Base-by-base conservation (phyloP, 768 basidiomycete genomes). In the Daedaleopsis sinensis region DNA sequence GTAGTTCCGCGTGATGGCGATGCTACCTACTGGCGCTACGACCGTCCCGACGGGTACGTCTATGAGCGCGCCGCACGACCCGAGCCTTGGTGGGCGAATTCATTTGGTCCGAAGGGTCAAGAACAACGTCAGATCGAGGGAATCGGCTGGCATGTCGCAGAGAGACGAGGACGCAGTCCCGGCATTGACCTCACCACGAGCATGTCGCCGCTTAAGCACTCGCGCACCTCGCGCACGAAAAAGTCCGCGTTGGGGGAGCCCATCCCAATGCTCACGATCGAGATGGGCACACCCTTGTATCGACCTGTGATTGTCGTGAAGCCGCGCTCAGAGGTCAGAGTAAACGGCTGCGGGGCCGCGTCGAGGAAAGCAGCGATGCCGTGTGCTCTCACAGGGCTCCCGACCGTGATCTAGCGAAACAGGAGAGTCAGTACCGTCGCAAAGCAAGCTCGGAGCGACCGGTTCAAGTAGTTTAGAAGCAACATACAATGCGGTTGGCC, bases 231-330 rank as follows among this genome's bases (percentile, higher is more conserved):
- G 63, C 91, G 84, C 21, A 94, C 83, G 71, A 93, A 91, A 75
- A 93, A 94, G 73, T 94, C 92, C 77, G 87, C 88, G 74, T 91
- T 93, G 0, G 91, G 84, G 61, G 76, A 79, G 19, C 92, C 92
- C 92, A 93, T 94, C 13, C 92, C 92, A 57, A 93, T 92, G 65
- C 88, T 89, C 44, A 91, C 78, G 43, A 93, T 82, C 7, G 87
- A 89, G 32, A 93, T 72, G 9, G 90, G 89, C 16, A 81, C 72
- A 50, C 82, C 82, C 55, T 74, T 71, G 68, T 76, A 79, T 38
- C 71, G 67, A 3, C 78, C 78, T 13, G 78, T 79, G 65, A 78
- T 71, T 27, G 76, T 78, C 19, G 76, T 72, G 73, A 92, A 94
- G 3, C 91, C 90, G 51, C 92, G 82, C 67, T 92, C 91, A 18